Conservation (phyloP, 768 basidiomycete genomes). For the Guyanaporus albipodus region DNA sequence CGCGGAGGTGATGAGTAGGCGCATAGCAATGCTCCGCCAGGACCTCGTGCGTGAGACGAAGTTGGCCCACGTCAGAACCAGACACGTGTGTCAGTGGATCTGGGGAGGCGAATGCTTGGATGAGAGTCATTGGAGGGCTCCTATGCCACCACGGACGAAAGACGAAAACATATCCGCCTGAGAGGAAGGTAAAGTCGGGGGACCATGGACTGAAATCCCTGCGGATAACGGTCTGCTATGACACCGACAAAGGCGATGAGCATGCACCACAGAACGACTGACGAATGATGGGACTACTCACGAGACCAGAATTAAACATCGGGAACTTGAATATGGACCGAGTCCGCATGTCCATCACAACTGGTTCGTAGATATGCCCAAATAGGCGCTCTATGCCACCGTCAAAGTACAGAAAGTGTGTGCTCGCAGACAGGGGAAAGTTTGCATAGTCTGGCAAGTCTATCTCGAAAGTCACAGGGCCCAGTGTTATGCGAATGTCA, state of each 20-base stretch:
- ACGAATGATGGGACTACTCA: conserved; percentile 4
- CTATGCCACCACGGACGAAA: conserved; percentile 10
- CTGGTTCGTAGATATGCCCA: conserved; percentile 5
- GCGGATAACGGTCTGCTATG: conserved; percentile 4
- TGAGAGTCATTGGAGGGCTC: conserved; percentile 9
- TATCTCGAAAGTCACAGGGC: conserved; percentile 13
- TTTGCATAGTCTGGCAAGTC: conserved; percentile 16
- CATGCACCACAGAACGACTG: neutral
- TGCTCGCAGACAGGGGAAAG: conserved; percentile 14
- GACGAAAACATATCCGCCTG: conserved; percentile 10
- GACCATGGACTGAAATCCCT: conserved; percentile 1
- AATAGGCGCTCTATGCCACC: conserved; percentile 15
- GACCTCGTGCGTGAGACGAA: conserved; percentile 20
- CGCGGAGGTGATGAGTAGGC: conserved; percentile 12
- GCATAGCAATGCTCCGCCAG: conserved; percentile 2
- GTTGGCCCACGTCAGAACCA: neutral
- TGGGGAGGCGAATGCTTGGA: conserved; percentile 18
- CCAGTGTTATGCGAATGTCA: conserved; percentile 8
- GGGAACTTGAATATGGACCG: conserved; percentile 17
- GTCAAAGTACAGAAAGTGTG: conserved; percentile 16
- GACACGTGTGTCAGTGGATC: neutral
- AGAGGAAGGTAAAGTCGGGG: conserved; percentile 13
- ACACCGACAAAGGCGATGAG: neutral
- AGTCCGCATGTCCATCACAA: conserved; percentile 17
- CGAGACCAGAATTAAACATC: conserved; percentile 8